These are phyloP conservation scores for Thielaviopsis populi DNA, from an alignment of 2,329 filamentous ascomycete species.

Conservation along the genomic window DNA sequence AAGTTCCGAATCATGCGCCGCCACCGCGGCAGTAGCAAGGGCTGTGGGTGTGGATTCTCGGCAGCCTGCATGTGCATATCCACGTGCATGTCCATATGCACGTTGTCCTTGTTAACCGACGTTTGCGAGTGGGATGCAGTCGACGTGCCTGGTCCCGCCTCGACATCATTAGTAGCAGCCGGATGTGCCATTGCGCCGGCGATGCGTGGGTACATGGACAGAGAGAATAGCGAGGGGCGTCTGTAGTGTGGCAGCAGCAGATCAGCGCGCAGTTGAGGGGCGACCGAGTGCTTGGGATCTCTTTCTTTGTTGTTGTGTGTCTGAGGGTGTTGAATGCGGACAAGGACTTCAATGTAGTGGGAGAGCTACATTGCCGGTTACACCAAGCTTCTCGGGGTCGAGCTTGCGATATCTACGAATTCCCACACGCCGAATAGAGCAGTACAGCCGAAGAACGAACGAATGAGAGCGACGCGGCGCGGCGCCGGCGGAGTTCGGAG, in stretches of 20 bases:
- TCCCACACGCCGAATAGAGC: background rate
- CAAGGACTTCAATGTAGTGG: background rate
- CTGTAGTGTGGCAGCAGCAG: background rate
- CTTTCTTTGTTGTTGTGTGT: background rate
- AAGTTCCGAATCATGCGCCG: conserved; percentile 36
- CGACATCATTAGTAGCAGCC: background rate
- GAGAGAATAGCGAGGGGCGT: background rate
- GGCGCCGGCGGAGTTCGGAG: background rate
- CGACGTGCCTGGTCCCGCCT: background rate
- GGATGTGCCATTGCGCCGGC: background rate
- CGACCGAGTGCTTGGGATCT: background rate
- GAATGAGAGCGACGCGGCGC: background rate
- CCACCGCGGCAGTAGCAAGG: conserved; percentile 23
- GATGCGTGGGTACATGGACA: background rate
- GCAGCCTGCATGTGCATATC: background rate
- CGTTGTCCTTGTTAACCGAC: background rate
- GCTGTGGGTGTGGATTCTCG: background rate
- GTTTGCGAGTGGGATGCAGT: background rate
- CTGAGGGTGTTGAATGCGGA: background rate
- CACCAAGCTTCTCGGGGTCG: background rate
- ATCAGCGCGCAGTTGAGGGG: background rate
- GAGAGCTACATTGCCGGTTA: background rate
- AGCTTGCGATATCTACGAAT: background rate
- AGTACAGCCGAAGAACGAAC: background rate
- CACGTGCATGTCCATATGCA: background rate